A percentile compares a stretch with the other conserved stretches of the same genome.
phyloP scores from a whole-genome alignment of 441 rosid species.

The Capsella rubella region DNA sequence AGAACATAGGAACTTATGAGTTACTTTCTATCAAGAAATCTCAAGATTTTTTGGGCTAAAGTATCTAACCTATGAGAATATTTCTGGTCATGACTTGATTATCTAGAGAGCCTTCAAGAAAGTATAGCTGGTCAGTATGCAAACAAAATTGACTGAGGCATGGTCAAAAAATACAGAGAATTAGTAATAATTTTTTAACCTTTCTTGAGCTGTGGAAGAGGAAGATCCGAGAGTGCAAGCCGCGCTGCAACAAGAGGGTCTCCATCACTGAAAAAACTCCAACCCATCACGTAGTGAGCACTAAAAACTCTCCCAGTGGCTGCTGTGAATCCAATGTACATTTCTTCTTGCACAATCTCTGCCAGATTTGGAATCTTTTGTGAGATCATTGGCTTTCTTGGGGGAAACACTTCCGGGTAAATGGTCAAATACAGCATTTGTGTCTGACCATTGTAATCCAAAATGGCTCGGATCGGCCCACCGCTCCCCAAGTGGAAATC shows the following conservation, averaged over 20 bases:
- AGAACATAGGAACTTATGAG: not conserved
- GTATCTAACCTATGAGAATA: not conserved
- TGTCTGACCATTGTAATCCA: conserved; percentile 53
- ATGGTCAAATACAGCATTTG: conserved; percentile 48
- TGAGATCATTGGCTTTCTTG: conserved; percentile 45
- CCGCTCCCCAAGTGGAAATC: conserved; percentile 51
- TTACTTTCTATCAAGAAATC: not conserved
- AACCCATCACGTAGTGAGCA: conserved; percentile 64
- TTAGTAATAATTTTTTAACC: not conserved
- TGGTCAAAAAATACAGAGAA: not conserved
- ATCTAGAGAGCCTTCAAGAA: not conserved
- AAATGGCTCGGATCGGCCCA: conserved; percentile 54
- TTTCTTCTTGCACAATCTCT: conserved; percentile 40
- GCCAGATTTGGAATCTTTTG: conserved; percentile 13
- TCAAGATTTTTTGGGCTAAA: not conserved
- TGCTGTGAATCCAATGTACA: conserved; percentile 70
- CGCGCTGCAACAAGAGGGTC: conserved; percentile 23
- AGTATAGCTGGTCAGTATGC: not conserved
- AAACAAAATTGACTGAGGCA: not conserved
- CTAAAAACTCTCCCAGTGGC: conserved; percentile 58
- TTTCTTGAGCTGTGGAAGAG: conserved; percentile 10
- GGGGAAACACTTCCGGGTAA: conserved; percentile 43
- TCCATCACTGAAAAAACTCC: conserved; percentile 58
- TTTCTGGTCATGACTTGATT: not conserved
- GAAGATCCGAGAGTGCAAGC: conserved; percentile 50